phyloP scores from a whole-genome alignment of 805 yeast species.

The Hagleromyces aurorensis region DNA sequence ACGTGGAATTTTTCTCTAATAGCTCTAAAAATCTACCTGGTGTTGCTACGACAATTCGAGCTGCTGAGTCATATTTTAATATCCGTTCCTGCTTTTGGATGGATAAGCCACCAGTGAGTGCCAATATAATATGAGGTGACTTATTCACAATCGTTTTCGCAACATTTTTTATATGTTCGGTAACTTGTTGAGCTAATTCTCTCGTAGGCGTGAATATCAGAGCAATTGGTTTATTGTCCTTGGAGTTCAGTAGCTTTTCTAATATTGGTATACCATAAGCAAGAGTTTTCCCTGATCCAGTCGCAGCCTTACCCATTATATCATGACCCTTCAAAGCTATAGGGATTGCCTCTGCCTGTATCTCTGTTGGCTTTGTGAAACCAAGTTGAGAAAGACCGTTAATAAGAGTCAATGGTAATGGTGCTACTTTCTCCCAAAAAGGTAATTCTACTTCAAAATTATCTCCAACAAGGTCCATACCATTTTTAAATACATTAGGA shows the following conservation, averaged over 20 bases:
- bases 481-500: constrained; percentile 22
- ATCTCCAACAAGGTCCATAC: constrained; percentile 22
- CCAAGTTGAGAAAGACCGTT: constrained; percentile 53
- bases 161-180: constrained; percentile 59
- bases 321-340: constrained; percentile 64
- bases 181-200: constrained; percentile 92
- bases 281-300: constrained; percentile 95
- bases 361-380: constrained; percentile 71
- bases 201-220: constrained; percentile 90
- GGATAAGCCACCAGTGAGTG: constrained; percentile 91
- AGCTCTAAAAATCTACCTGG: constrained; percentile 89
- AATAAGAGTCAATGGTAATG: constrained; percentile 47
- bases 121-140: constrained; percentile 53
- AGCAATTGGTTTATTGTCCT: constrained; percentile 48
- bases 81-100: constrained; percentile 88
- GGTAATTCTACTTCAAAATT: constrained; percentile 43
- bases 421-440: constrained; percentile 42
- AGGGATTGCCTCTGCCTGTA: constrained; percentile 74
- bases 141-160: constrained; percentile 34
- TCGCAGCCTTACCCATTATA: constrained; percentile 90
- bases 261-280: constrained; percentile 93
- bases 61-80: constrained; percentile 59
- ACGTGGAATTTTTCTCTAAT: constrained; percentile 48
- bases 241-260: constrained; percentile 42
- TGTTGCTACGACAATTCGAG: constrained; percentile 75